phyloP scores from a whole-genome alignment of 129 eudicot species.

The Arctium minus region DNA sequence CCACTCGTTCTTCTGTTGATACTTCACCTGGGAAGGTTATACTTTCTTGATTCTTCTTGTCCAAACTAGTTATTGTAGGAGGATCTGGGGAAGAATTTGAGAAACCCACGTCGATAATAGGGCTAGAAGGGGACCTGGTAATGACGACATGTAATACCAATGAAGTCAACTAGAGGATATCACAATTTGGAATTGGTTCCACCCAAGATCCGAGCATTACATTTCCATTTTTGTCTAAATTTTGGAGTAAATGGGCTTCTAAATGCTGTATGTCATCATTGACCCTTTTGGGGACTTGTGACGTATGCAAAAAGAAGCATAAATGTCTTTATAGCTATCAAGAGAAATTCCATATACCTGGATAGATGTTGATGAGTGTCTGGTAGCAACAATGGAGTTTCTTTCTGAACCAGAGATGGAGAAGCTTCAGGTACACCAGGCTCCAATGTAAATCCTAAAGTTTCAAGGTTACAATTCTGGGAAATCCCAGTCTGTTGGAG shows the following conservation, averaged over 20 bases:
- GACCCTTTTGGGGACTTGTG: not conserved
- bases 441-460: conserved; percentile 74
- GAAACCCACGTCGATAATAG: conserved; percentile 23
- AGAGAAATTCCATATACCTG: conserved; percentile 40
- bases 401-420: conserved; percentile 35
- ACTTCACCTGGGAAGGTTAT: conserved; percentile 32
- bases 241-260: conserved; percentile 1
- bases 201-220: not conserved
- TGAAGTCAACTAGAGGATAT: not conserved
- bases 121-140: conserved; percentile 48
- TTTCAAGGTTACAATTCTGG: conserved; percentile 41
- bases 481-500: conserved; percentile 83
- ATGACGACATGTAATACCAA: not conserved
- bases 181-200: not conserved
- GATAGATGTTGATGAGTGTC: conserved; percentile 31
- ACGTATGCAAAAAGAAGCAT: not conserved
- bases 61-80: conserved; percentile 29
- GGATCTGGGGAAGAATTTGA: conserved; percentile 31
- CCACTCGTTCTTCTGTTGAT: conserved; percentile 23
- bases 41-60: conserved; percentile 29
- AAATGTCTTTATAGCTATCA: not conserved
- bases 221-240: conserved; percentile 4
- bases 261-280: not conserved
- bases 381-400: conserved; percentile 37
- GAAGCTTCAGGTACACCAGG: conserved; percentile 49